phyloP scores from a whole-genome alignment of 2,329 filamentous ascomycete species.

The Golovinomyces cichoracearum region DNA sequence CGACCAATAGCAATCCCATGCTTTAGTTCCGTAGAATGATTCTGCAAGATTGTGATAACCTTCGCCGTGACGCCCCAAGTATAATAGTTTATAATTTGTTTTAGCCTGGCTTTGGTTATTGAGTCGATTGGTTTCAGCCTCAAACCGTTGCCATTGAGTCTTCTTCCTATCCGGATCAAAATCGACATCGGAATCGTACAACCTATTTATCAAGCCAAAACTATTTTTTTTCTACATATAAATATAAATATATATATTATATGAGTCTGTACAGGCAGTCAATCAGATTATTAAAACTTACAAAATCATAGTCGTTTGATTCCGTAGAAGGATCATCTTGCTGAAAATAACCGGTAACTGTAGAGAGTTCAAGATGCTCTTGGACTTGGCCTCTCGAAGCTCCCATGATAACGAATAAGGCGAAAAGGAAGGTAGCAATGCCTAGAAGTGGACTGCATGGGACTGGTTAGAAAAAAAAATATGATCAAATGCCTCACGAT shows the following conservation, averaged over 20 bases:
- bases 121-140: constrained; percentile 27
- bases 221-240: constrained; percentile 21
- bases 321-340: constrained; percentile 35
- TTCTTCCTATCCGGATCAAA: constrained; percentile 18
- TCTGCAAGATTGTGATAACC: constrained; percentile 39
- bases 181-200: constrained; percentile 28
- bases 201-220: constrained; percentile 37
- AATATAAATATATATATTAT: background rate
- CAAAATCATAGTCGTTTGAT: constrained; percentile 35
- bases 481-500: too few relatives aligned
- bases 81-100: constrained; percentile 37
- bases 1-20: constrained; percentile 49
- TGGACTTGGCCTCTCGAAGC: constrained; percentile 4
- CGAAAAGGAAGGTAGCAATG: constrained; percentile 8
- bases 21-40: constrained; percentile 37
- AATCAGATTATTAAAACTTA: constrained; percentile 14
- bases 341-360: constrained; percentile 35
- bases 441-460: too few relatives aligned
- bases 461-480: too few relatives aligned
- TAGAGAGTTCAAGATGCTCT: constrained; percentile 25
- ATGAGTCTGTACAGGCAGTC: background rate
- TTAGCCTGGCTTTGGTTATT: constrained; percentile 22
- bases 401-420: constrained; percentile 10
- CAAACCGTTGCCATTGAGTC: constrained; percentile 41
- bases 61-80: constrained; percentile 39